These are phyloP conservation scores for Dactylellina sp. DNA, from an alignment of 2,329 filamentous ascomycete species.

Conservation along the genomic window DNA sequence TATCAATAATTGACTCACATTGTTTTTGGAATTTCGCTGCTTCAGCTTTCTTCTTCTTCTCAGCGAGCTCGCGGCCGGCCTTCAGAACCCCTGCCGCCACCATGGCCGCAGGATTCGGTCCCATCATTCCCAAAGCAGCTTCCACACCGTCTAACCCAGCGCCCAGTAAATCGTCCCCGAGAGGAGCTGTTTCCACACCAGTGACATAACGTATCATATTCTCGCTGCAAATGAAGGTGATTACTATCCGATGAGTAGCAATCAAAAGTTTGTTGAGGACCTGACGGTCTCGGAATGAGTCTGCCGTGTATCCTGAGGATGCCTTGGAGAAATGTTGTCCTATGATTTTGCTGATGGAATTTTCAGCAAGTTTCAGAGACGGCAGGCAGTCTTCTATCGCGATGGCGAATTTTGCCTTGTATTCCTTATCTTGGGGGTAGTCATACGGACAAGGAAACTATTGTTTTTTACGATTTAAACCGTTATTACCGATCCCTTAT, in stretches of 20 bases:
- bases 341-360: slow-evolving; percentile 19
- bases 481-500: too few relatives aligned
- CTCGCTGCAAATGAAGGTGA: slow-evolving; percentile 49
- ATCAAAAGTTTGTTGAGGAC: slow-evolving; percentile 38
- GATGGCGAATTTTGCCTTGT: slow-evolving; percentile 33
- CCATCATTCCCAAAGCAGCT: slow-evolving; percentile 26
- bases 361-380: slow-evolving; percentile 23
- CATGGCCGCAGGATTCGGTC: slow-evolving; percentile 50
- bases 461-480: too few relatives aligned
- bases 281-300: slow-evolving; percentile 17
- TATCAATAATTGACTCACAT: slow-evolving; percentile 27
- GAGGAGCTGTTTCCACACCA: slow-evolving; percentile 5
- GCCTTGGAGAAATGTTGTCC: slow-evolving; percentile 11
- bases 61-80: slow-evolving; percentile 26
- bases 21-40: slow-evolving; percentile 25
- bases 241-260: slow-evolving; percentile 29
- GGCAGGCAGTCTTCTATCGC: slow-evolving; percentile 38
- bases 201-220: slow-evolving; percentile 43
- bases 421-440: slow-evolving; percentile 41
- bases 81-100: slow-evolving; percentile 36
- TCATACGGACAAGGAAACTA: slow-evolving; percentile 41
- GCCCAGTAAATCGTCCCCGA: slow-evolving; percentile 13
- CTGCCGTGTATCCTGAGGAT: slow-evolving; percentile 2
- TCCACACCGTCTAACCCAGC: slow-evolving; percentile 36
- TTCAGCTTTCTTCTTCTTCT: slow-evolving; percentile 36